Evolutionary conservation across 1,284 basidiomycete genomes (phyloP).

Genomic region (Vanrija sp.): DNA sequence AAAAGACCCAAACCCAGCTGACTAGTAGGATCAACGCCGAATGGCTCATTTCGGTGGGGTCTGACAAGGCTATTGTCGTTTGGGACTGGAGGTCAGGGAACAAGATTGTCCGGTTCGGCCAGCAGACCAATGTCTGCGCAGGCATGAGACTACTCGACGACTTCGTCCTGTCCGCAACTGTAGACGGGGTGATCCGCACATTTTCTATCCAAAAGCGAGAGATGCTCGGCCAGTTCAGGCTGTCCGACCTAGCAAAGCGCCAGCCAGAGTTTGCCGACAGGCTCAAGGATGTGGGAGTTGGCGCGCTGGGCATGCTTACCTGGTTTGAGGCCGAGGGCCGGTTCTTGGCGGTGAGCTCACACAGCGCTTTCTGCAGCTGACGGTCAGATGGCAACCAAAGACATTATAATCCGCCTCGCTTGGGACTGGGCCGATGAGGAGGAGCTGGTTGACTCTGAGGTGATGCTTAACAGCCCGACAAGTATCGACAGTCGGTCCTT

Average conservation of each 20-base stretch:
- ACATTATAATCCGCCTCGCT: slow-evolving; percentile 77
- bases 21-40: slow-evolving; percentile 74
- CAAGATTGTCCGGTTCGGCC: slow-evolving; percentile 84
- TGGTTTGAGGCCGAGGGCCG: slow-evolving; percentile 88
- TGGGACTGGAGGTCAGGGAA: slow-evolving; percentile 66
- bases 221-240: slow-evolving; percentile 86
- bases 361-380: neutral
- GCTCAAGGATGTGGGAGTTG: slow-evolving; percentile 67
- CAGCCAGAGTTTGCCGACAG: slow-evolving; percentile 57
- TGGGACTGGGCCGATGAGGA: slow-evolving; percentile 64
- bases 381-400: slow-evolving; percentile 78
- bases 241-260: slow-evolving; percentile 69
- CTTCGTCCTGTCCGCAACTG: slow-evolving; percentile 78
- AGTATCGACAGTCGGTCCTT: neutral
- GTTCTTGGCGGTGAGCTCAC: slow-evolving; percentile 71
- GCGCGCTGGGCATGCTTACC: slow-evolving; percentile 45
- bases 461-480: slow-evolving; percentile 12
- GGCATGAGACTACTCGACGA: slow-evolving; percentile 75
- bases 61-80: slow-evolving; percentile 82
- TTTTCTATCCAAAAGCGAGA: slow-evolving; percentile 83
- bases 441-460: slow-evolving; percentile 8
- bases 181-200: slow-evolving; percentile 83
- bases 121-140: slow-evolving; percentile 87
- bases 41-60: slow-evolving; percentile 82
- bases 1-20: slow-evolving; percentile 20